Base-by-base conservation (phyloP, 2,329 filamentous ascomycete species). In the Nakataea oryzae region DNA sequence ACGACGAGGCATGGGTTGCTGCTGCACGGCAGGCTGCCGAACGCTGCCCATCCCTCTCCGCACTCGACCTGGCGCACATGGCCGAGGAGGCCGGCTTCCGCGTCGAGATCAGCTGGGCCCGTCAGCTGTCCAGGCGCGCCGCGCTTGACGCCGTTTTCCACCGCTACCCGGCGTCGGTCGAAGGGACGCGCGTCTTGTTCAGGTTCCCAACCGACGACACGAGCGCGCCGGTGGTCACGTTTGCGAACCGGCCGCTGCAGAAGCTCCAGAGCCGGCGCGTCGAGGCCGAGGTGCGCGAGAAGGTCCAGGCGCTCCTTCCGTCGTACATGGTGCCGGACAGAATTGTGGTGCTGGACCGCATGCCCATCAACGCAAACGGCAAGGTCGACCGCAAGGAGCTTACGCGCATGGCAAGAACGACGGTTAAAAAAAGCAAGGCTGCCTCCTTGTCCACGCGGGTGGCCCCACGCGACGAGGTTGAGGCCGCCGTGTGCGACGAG, bases 291-390 rank as follows among this genome's bases (percentile, higher is more conserved):
- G 29, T 29, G 14, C 55, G 26, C 55, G 29, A 28, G 7, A 27
- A 26, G 55, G 5, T 57, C 26, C 5, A 57, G 29, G 55, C 26
- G 12, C 12, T 28, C 79, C 73, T 88, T 3, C 84, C 85, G 2
- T 73, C 74, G 11, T 86, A 81, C 66, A 87, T 88, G 85, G 72
- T 86, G 5, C 86, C 86, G 2, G 75, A 75, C 13, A 79, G 84
- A 60, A 73, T 86, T 29, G 68, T 83, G 1, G 65, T 81, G 1
- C 66, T 85, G 11, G 66, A 78, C 7, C 72, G 75, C 28, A 74
- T 88, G 61, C 85, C 85, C 3, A 79, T 81, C 63, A 74, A 86
- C 32, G 72, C 83, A 5, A 86, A 83, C 3, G 86, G 85, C 1
- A 88, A 88, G 69, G 75, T 82, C 21, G 82, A 87, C 67, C 79